Conservation (phyloP, 116 monocot species). For the Zostera marina region DNA sequence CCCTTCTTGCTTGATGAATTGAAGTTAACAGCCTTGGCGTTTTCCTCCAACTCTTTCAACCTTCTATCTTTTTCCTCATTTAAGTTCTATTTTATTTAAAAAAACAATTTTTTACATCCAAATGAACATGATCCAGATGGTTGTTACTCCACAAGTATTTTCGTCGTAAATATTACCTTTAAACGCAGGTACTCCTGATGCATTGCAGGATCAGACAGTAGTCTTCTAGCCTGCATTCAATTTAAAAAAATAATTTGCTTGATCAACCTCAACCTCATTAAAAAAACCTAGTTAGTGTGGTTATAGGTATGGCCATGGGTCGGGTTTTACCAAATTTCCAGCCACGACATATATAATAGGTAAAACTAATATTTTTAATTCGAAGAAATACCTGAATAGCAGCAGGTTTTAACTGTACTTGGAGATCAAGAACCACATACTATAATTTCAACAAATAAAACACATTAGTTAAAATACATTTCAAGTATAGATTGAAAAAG, state of each 20-base stretch:
- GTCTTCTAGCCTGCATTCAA: conserved; percentile 49
- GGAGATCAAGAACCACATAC: conserved; percentile 86
- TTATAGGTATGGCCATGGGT: too few relatives aligned
- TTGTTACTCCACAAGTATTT: too few relatives aligned
- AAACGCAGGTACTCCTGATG: conserved; percentile 92
- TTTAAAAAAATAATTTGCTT: too few relatives aligned
- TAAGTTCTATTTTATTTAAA: conserved; percentile 7
- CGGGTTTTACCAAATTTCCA: too few relatives aligned
- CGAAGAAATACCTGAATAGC: conserved; percentile 65
- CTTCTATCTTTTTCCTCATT: conserved; percentile 91
- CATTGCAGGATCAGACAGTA: conserved; percentile 93
- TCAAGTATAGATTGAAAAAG: not conserved
- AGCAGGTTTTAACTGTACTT: conserved; percentile 74
- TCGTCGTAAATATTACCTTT: conserved; percentile 62
- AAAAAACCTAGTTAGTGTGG: too few relatives aligned
- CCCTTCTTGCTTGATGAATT: conserved; percentile 71
- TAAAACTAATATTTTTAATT: not conserved
- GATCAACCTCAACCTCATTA: too few relatives aligned
- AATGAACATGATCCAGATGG: too few relatives aligned
- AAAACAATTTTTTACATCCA: not conserved
- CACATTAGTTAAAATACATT: conserved; percentile 2
- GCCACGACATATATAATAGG: too few relatives aligned
- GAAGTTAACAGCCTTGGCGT: conserved; percentile 84
- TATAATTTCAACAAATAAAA: conserved; percentile 12
- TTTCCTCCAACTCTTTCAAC: conserved; percentile 90